Evolutionary conservation across 192 early-diverging fungal genomes (phyloP), one percentile per base, ranked within the genome.

Genomic region (Coemansia sp.): DNA sequence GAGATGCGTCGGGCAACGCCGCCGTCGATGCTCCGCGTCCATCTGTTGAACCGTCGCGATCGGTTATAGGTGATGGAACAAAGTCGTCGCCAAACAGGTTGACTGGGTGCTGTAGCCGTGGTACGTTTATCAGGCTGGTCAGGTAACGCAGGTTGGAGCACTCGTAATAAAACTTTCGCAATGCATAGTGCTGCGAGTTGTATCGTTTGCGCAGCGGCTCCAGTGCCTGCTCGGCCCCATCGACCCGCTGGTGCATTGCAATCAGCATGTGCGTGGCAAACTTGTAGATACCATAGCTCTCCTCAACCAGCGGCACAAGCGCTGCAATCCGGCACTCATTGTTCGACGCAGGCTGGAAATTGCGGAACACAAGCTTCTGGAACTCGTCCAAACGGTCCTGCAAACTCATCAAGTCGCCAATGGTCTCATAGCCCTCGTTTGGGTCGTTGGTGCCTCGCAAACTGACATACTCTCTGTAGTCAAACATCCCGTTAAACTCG

Each of bases 351-450:
- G 85, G 81, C 28, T 90, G 86, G 77, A 98, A 93, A 67, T 90
- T 87, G 36, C 71, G 78, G 71, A 98, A 94, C 14, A 98, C 88
- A 1, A 90, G 82, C 71, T 93, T 94, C 65, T 94, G 93, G 78
- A 98, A 91, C 64, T 86, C 82, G 60, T 98, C 93, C 46, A 96
- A 88, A 49, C 91, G 90, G 66, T 97, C 93, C 66, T 97, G 90
- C 52, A 98, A 85, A 51, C 76, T 88, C 84, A 98, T 88, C 48
- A 98, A 79, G 64, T 98, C 95, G 49, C 86, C 90, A 75, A 98
- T 98, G 14, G 95, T 97, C 62, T 98, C 97, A 73, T 93, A 98
- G 83, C 97, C 97, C 85, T 97, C 97, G 75, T 98, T 97, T 22
- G 97, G 97, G 78, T 98, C 97, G 63, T 96, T 92, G 51, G 95